Percentiles rank a stretch among this genome's conserved stretches.
phyloP scores from a whole-genome alignment of 2,329 filamentous ascomycete species.

The Aureobasidium melanogenum region DNA sequence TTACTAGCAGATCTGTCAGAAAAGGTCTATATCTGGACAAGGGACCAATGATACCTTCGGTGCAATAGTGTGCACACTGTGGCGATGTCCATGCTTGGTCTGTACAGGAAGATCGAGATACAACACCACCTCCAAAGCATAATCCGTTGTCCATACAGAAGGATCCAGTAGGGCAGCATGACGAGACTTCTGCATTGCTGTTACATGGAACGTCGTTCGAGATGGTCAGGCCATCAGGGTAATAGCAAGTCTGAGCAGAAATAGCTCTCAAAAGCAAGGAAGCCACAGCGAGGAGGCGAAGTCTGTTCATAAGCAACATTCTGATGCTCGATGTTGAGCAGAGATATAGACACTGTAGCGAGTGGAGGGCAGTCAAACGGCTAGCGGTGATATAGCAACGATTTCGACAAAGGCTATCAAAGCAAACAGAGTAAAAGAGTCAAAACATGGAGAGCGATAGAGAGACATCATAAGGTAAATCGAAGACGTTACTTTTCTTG shows the following conservation, averaged over 20 bases:
- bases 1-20: background rate
- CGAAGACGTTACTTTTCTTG: background rate
- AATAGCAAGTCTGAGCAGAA: conserved; percentile 21
- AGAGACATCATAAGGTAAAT: conserved; percentile 3
- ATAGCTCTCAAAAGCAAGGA: conserved; percentile 9
- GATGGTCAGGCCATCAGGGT: conserved; percentile 19
- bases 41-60: conserved; percentile 12
- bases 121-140: conserved; percentile 23
- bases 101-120: conserved; percentile 24
- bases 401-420: background rate
- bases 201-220: conserved; percentile 21
- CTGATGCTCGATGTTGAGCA: background rate
- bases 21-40: too few species aligned
- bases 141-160: conserved; percentile 26
- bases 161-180: conserved; percentile 22
- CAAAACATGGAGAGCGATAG: background rate
- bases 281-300: background rate
- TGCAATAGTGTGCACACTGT: conserved; percentile 24
- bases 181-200: conserved; percentile 14
- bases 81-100: conserved; percentile 23
- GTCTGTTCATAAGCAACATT: conserved; percentile 6
- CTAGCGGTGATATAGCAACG: background rate
- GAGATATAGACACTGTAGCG: background rate
- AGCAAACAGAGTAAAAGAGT: background rate
- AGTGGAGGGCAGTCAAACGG: background rate